A percentile compares a stretch with the other conserved stretches of the same genome.
Evolutionary conservation across 2,329 filamentous ascomycete species (phyloP).

Genomic region (Colletotrichum sp.): DNA sequence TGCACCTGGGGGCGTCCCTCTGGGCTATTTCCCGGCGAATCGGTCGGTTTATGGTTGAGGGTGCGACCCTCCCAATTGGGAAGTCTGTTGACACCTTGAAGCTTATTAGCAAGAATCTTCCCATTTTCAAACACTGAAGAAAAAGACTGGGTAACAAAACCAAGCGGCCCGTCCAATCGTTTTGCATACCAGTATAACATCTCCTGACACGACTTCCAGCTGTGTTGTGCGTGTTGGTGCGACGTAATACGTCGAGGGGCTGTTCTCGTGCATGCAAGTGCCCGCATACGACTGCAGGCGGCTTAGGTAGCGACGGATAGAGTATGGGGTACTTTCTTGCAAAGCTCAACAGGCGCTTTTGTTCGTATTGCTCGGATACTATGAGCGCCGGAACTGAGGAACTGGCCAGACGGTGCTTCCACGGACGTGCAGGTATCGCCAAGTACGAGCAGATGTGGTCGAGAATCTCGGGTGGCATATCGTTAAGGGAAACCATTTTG

Average conservation of each 20-base stretch:
- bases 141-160: no score
- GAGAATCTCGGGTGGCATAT: background rate
- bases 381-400: accelerated
- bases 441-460: background rate
- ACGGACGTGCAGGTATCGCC: background rate
- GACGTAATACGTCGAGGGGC: background rate
- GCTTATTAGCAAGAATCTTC: no score
- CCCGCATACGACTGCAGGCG: background rate
- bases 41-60: no score
- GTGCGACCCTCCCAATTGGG: no score
- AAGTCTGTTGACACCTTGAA: no score
- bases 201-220: no score
- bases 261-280: background rate
- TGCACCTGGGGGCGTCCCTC: background rate
- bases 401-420: background rate
- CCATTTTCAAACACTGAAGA: no score
- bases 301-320: background rate
- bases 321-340: background rate
- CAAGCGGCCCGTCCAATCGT: no score
- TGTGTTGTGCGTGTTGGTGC: background rate
- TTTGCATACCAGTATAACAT: no score
- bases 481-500: background rate
- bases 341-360: background rate
- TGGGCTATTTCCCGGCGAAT: no score
- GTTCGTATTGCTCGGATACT: accelerated